Percentiles rank a stretch among this genome's conserved stretches.
Conservation (phyloP, 2,329 filamentous ascomycete genomes). For the Tolypocladium amazonense region DNA sequence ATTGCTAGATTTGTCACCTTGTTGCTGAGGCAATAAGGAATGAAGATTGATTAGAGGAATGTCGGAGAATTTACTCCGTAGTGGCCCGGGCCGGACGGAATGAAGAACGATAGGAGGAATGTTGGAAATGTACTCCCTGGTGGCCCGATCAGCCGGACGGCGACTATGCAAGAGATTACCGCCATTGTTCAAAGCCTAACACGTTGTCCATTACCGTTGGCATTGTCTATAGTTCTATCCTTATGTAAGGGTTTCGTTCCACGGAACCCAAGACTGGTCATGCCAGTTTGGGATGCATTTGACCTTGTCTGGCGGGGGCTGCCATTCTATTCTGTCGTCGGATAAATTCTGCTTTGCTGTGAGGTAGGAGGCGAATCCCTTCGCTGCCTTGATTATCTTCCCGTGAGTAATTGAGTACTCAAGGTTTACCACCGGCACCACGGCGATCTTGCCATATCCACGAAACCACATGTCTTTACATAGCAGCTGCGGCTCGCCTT, state of each 20-base stretch:
- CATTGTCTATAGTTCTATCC: neutral
- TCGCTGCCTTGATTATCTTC: constrained; percentile 33
- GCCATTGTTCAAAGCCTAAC: neutral
- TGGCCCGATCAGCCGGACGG: neutral
- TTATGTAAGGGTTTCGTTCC: constrained; percentile 12
- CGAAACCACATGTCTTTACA: constrained; percentile 45
- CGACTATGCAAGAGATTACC: too few species aligned
- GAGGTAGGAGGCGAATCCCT: constrained; percentile 34
- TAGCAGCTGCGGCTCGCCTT: constrained; percentile 45
- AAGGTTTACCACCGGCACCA: constrained; percentile 44
- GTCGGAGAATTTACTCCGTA: too few species aligned
- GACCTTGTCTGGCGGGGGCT: constrained; percentile 32
- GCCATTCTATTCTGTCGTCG: constrained; percentile 29
- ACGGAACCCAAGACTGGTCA: constrained; percentile 29
- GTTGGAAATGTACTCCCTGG: too few species aligned
- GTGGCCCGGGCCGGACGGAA: too few species aligned
- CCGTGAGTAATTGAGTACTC: constrained; percentile 39
- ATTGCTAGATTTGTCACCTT: too few species aligned
- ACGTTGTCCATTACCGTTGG: neutral
- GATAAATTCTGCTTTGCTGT: constrained; percentile 5
- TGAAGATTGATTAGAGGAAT: too few species aligned
- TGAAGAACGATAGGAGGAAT: too few species aligned
- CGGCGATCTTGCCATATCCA: constrained; percentile 41
- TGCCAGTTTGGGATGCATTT: constrained; percentile 35
- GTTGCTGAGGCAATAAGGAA: too few species aligned